Percentiles rank a stretch among this genome's conserved stretches.
phyloP scores from a whole-genome alignment of 1,284 basidiomycete species.

The Rhodotorula sp. region DNA sequence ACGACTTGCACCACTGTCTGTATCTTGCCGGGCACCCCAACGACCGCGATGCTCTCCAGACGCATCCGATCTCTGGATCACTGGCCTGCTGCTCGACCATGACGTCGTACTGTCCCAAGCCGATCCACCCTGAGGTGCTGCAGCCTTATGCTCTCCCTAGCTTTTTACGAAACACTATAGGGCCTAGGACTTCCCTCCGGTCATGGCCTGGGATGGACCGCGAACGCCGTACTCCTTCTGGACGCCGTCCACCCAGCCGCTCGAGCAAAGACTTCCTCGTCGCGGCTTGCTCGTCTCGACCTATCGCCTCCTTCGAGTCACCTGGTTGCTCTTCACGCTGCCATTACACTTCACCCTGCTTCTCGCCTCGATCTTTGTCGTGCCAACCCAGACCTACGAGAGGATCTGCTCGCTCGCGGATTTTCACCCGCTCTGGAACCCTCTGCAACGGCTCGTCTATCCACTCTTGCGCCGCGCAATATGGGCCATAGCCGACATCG shows the following conservation, averaged over 20 bases:
- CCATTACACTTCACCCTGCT: constrained; percentile 16
- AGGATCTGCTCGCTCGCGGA: constrained; percentile 3
- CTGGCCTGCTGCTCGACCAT: not conserved
- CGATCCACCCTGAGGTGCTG: not conserved
- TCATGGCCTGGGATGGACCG: constrained; percentile 11
- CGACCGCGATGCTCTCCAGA: too few relatives aligned
- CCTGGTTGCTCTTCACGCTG: constrained; percentile 14
- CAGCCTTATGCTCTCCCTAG: not conserved
- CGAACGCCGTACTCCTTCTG: constrained; percentile 16
- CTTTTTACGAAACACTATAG: not conserved
- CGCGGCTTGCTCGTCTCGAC: not conserved
- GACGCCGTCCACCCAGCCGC: constrained; percentile 21
- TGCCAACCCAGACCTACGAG: not conserved
- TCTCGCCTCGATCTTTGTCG: constrained; percentile 2
- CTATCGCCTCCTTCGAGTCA: constrained; percentile 16
- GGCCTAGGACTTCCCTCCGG: not conserved
- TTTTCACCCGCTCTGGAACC: constrained; percentile 26
- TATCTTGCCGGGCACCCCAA: too few relatives aligned
- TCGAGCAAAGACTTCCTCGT: constrained; percentile 12
- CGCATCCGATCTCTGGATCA: not conserved
- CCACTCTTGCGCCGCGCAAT: constrained; percentile 37
- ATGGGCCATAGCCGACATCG: constrained; percentile 36
- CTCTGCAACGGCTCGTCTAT: constrained; percentile 33
- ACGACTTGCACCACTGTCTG: not conserved
- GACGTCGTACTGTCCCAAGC: not conserved